Percentiles rank a stretch among this genome's conserved stretches.
phyloP scores from a whole-genome alignment of 345 rosid species.

The Eucalyptus melliodora region DNA sequence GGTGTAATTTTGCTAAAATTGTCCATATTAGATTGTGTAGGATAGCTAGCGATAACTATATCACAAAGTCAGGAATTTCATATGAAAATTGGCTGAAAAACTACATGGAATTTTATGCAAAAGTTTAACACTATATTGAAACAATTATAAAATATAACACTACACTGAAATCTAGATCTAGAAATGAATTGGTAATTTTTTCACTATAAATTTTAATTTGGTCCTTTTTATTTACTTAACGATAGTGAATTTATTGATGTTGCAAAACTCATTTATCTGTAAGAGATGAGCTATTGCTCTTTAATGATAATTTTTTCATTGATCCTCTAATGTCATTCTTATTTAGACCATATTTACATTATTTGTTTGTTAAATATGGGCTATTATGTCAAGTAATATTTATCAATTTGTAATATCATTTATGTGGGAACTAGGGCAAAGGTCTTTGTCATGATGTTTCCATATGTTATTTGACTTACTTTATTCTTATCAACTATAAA shows the following conservation, averaged over 20 bases:
- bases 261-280: not conserved
- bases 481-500: not conserved
- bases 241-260: not conserved
- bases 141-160: not conserved
- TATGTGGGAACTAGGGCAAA: not conserved
- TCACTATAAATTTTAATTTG: not conserved
- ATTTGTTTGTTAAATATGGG: not conserved
- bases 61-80: not conserved
- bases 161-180: not conserved
- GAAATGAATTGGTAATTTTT: not conserved
- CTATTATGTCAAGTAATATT: not conserved
- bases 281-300: not conserved
- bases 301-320: not conserved
- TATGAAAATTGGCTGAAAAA: not conserved
- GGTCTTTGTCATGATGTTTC: not conserved
- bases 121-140: not conserved
- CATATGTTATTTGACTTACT: not conserved
- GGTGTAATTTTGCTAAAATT: not conserved
- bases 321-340: not conserved
- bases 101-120: not conserved
- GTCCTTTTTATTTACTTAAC: not conserved
- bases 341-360: not conserved
- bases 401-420: not conserved
- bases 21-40: not conserved
- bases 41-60: too few species aligned